Evolutionary conservation across 2,329 filamentous ascomycete genomes (phyloP).

Genomic region (Venturiaceae sp.): DNA sequence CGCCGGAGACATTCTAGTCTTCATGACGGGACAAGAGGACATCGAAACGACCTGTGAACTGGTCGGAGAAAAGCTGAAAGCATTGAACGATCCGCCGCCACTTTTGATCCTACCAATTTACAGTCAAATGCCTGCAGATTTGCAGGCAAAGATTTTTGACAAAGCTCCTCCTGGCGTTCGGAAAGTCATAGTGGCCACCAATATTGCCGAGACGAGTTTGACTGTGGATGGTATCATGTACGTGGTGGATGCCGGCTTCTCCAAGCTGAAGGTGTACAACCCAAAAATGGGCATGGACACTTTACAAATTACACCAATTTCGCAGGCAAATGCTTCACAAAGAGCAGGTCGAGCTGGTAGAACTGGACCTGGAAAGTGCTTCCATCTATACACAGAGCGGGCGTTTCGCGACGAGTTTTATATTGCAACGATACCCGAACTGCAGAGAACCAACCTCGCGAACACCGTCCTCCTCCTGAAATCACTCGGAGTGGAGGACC

Average conservation of each 20-base stretch:
- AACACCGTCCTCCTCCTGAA: slow-evolving; percentile 94
- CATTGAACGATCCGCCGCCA: slow-evolving; percentile 89
- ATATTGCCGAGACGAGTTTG: slow-evolving; percentile 95
- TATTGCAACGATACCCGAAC: slow-evolving; percentile 93
- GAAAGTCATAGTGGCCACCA: slow-evolving; percentile 96
- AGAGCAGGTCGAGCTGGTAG: slow-evolving; percentile 87
- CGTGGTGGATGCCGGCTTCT: slow-evolving; percentile 91
- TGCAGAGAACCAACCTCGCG: slow-evolving; percentile 89
- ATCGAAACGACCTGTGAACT: slow-evolving; percentile 96
- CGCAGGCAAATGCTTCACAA: slow-evolving; percentile 90
- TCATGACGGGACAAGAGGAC: slow-evolving; percentile 99
- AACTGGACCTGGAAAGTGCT: slow-evolving; percentile 92
- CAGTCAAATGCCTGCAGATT: slow-evolving; percentile 97
- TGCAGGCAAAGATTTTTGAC: slow-evolving; percentile 97
- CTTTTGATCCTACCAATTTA: slow-evolving; percentile 94
- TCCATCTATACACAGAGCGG: slow-evolving; percentile 86
- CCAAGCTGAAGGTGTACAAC: slow-evolving; percentile 97
- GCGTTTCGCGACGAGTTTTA: slow-evolving; percentile 96
- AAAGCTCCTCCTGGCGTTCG: slow-evolving; percentile 79
- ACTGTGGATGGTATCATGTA: slow-evolving; percentile 99
- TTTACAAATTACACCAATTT: slow-evolving; percentile 93
- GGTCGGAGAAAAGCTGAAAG: slow-evolving; percentile 74
- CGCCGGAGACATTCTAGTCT: slow-evolving; percentile 86
- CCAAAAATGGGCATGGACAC: slow-evolving; percentile 99
- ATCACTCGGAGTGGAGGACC: slow-evolving; percentile 84